Base-by-base conservation (phyloP, 2,329 filamentous ascomycete genomes). In the Blumeria hordei region DNA sequence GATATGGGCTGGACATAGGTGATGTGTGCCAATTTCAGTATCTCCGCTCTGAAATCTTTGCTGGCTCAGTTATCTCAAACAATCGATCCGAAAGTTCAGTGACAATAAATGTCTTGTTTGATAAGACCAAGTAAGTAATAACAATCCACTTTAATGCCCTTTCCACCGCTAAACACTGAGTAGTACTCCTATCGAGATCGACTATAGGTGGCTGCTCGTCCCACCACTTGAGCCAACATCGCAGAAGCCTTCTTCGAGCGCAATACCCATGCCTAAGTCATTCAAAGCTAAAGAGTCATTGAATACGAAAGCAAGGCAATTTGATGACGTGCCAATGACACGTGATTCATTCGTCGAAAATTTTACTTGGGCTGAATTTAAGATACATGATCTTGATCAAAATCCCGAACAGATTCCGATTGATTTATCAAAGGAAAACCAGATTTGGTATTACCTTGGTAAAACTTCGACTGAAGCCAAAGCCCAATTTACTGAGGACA, bases 1-100 rank as follows among this genome's bases (percentile, higher is more conserved):
- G 86, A 1, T 74, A 74, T 54, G 74, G 74, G 1, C 71, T 94
- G 56, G 77, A 80, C 62, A 70, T 74, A 57, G 83, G 85, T 56
- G 83, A 92, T 55, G 76, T 90, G 35, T 83, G 92, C 59, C 92
- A 98, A 66, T 77, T 92, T 64, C 92, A 98, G 67, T 83, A 83
- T 65, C 72, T 83, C 68, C 77, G 81, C 65, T 81, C 85, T 39
- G 86, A 96, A 56, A 92, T 96, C 44, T 94, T 94, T 68, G 92
- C 88, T 39, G 92, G 88, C 54, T 73, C 87, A 55, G 81, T 98
- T 51, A 74, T 92, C 28, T 85, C 94, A 69, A 96, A 94, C 60
- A 74, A 85, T 57, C 70, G 69, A 16, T 78, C 78, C 55, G 90
- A 94, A 69, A 76, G 84, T 64, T 83, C 75, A 56, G 69, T 94